Percentiles rank a stretch among this genome's conserved stretches.
phyloP scores from a whole-genome alignment of 2,329 filamentous ascomycete genomes.

The Aspergillus viridinutans region DNA sequence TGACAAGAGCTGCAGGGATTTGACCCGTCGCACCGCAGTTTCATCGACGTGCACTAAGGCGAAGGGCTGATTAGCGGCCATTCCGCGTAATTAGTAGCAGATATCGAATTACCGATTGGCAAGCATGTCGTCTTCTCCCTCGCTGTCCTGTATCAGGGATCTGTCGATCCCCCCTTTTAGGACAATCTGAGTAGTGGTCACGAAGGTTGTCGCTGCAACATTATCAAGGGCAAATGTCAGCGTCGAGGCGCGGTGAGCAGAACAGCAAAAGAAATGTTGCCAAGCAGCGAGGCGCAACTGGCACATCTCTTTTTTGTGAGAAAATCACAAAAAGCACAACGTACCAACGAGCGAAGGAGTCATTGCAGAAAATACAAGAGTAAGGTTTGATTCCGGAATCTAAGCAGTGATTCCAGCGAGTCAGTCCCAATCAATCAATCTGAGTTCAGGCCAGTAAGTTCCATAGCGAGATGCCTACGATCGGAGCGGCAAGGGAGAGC shows the following conservation, averaged over 20 bases:
- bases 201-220: slow-evolving; percentile 42
- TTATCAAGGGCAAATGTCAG: neutral
- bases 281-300: neutral
- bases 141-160: slow-evolving; percentile 45
- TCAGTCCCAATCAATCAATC: slow-evolving; percentile 7
- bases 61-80: slow-evolving; percentile 1
- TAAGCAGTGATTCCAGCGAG: slow-evolving; percentile 18
- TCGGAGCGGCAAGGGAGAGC: neutral
- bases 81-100: neutral
- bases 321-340: slow-evolving; percentile 9
- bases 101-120: slow-evolving; percentile 38
- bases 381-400: slow-evolving; percentile 48
- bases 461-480: neutral
- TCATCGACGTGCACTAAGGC: slow-evolving; percentile 44
- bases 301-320: too few relatives aligned
- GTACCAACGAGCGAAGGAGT: slow-evolving; percentile 44
- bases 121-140: slow-evolving; percentile 45
- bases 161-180: slow-evolving; percentile 38
- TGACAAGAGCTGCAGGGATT: slow-evolving; percentile 43
- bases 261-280: neutral
- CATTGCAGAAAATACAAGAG: slow-evolving; percentile 43
- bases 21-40: slow-evolving; percentile 44
- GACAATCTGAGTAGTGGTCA: slow-evolving; percentile 43
- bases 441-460: neutral
- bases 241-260: neutral